A percentile compares a stretch with the other conserved stretches of the same genome.
Conservation (phyloP, 1,284 basidiomycete genomes). For the Prillingera fragicola region DNA sequence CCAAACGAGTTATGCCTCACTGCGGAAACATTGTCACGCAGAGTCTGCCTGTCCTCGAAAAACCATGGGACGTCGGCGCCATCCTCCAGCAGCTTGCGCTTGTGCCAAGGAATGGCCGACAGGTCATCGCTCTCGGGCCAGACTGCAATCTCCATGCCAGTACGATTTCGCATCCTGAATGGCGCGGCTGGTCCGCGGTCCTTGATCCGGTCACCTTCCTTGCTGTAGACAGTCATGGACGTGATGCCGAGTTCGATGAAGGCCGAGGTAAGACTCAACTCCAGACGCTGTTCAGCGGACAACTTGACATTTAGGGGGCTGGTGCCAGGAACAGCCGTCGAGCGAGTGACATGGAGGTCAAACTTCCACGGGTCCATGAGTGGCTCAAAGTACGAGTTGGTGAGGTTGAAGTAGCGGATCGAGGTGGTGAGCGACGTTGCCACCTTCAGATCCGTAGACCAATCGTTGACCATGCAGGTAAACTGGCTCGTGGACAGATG, state of each 20-base stretch:
- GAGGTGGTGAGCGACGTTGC: constrained; percentile 71
- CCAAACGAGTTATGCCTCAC: constrained; percentile 76
- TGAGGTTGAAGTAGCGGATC: constrained; percentile 94
- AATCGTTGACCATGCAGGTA: constrained; percentile 77
- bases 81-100: constrained; percentile 53
- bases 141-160: constrained; percentile 72
- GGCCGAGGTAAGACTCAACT: constrained; percentile 86
- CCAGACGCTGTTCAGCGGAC: constrained; percentile 74
- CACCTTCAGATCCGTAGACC: constrained; percentile 84
- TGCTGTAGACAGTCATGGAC: constrained; percentile 64
- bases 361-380: constrained; percentile 97
- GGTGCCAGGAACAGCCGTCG: constrained; percentile 46
- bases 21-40: constrained; percentile 82
- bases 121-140: constrained; percentile 62
- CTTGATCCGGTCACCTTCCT: constrained; percentile 66
- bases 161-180: constrained; percentile 86
- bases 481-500: constrained; percentile 85
- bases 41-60: constrained; percentile 93
- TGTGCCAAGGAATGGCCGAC: constrained; percentile 14
- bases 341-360: constrained; percentile 52
- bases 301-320: constrained; percentile 61
- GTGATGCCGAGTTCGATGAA: constrained; percentile 83
- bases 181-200: constrained; percentile 85
- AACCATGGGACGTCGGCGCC: constrained; percentile 86
- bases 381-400: constrained; percentile 99